Evolutionary conservation across 768 basidiomycete species (phyloP), one percentile per base, ranked within the genome.

Genomic region (Russula emetica): DNA sequence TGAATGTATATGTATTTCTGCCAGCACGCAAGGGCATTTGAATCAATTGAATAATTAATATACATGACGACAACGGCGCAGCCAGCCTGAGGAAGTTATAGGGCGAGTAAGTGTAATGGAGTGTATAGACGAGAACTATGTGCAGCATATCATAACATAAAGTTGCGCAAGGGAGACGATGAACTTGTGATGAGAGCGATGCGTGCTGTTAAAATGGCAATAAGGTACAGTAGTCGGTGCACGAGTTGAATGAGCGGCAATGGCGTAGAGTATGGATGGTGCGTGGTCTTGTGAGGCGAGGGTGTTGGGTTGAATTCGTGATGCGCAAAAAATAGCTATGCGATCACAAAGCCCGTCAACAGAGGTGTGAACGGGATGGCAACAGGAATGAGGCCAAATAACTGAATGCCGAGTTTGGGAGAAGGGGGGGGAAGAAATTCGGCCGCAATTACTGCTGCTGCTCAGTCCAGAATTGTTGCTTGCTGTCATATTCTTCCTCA

Each of bases 101-200:
- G 52, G 55, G 59, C 24, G 55, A 65, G 60, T 65, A 65, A 65
- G 64, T 47, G 53, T 61, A 61, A 50, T 52, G 49, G 63, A 50
- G 26, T 60, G 64, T 65, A 44, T 65, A 57, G 54, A 64, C 53
- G 55, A 42, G 54, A 56, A 65, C 59, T 65, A 65, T 65, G 64
- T 65, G 60, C 60, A 65, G 60, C 64, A 61, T 63, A 58, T 38
- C 63, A 64, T 65, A 65, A 65, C 59, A 65, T 65, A 61, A 56
- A 57, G 55, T 55, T 61, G 64, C 60, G 42, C 58, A 54, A 55
- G 26, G 38, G 58, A 44, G 49, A 61, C 30, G 14, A 44, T 65
- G 49, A 52, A 47, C 38, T 51, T 56, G 54, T 65, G 54, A 58
- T 38, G 64, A 52, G 49, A 61, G 49, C 49, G 59, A 64, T 55